Conservation (phyloP, 1,284 basidiomycete genomes). For the Inonotus obliquus region DNA sequence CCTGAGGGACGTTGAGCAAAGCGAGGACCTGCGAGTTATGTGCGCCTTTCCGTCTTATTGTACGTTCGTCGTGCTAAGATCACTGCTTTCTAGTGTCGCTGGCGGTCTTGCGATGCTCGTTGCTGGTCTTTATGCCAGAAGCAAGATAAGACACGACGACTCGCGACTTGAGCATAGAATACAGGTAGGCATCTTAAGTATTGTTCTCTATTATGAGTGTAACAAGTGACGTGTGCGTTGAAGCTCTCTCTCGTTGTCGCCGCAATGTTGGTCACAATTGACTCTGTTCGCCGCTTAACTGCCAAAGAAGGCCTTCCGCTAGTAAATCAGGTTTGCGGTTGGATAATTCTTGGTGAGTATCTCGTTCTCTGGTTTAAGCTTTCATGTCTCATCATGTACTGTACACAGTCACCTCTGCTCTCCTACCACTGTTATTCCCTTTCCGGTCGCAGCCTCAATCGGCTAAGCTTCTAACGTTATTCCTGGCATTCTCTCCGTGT, state of each 20-base stretch:
- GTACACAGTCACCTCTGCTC: not conserved
- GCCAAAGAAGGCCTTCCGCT: slow-evolving; percentile 66
- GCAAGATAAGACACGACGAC: slow-evolving; percentile 7
- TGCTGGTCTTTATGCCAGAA: not conserved
- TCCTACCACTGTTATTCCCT: slow-evolving; percentile 19
- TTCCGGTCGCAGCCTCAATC: slow-evolving; percentile 37
- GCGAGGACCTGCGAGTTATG: slow-evolving; percentile 61
- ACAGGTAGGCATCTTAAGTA: slow-evolving; percentile 1
- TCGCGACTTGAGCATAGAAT: not conserved
- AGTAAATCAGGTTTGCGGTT: slow-evolving; percentile 59
- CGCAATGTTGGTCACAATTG: slow-evolving; percentile 48
- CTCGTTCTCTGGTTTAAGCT: not conserved
- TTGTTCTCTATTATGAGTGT: slow-evolving; percentile 22
- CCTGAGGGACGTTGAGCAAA: slow-evolving; percentile 68
- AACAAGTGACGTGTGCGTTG: not conserved
- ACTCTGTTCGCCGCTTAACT: slow-evolving; percentile 57
- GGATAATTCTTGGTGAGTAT: slow-evolving; percentile 59
- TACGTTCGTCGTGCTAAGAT: not conserved
- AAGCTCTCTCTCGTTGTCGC: slow-evolving; percentile 40
- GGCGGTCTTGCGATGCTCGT: slow-evolving; percentile 15
- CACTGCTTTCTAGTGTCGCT: not conserved
- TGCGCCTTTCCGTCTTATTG: slow-evolving; percentile 31
- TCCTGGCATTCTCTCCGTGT: slow-evolving; percentile 71
- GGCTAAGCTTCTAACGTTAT: slow-evolving; percentile 54
- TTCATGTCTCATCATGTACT: not conserved